Evolutionary conservation across 169 alveolate species (phyloP).

Genomic region (Besnoitia besnoiti): DNA sequence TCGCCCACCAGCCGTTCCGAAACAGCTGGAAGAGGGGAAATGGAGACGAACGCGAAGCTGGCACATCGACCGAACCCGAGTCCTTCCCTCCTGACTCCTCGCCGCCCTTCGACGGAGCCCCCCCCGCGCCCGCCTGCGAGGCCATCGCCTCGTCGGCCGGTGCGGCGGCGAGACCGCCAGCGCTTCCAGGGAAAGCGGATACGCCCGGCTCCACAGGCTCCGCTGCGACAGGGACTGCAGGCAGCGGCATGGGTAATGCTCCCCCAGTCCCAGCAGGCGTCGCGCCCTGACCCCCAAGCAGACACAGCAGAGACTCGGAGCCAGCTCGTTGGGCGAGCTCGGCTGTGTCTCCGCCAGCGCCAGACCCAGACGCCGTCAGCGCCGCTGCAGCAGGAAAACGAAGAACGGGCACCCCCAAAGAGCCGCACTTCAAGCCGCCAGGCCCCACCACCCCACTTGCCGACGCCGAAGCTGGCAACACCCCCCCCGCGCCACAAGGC

Average conservation of each 20-base stretch:
- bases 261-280: too few relatives aligned
- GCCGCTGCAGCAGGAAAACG: neutral
- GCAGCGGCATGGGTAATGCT: too few relatives aligned
- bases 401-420: neutral
- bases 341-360: neutral
- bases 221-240: too few relatives aligned
- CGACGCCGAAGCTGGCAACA: too few relatives aligned
- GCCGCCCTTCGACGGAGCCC: neutral
- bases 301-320: neutral
- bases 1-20: slow-evolving; percentile 16
- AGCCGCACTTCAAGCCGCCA: neutral
- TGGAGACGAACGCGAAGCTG: neutral
- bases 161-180: neutral
- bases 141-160: neutral
- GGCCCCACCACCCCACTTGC: too few relatives aligned
- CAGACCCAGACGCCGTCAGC: neutral
- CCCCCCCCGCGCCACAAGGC: too few relatives aligned
- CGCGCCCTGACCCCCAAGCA: neutral
- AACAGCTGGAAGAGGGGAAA: neutral
- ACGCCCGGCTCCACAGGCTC: too few relatives aligned
- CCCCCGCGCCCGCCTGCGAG: neutral
- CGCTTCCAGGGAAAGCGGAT: too few relatives aligned
- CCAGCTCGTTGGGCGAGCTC: neutral
- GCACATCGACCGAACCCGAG: neutral
- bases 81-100: neutral